Evolutionary conservation across 805 yeast genomes (phyloP).

Genomic region (Sugiyamaella smithiae): DNA sequence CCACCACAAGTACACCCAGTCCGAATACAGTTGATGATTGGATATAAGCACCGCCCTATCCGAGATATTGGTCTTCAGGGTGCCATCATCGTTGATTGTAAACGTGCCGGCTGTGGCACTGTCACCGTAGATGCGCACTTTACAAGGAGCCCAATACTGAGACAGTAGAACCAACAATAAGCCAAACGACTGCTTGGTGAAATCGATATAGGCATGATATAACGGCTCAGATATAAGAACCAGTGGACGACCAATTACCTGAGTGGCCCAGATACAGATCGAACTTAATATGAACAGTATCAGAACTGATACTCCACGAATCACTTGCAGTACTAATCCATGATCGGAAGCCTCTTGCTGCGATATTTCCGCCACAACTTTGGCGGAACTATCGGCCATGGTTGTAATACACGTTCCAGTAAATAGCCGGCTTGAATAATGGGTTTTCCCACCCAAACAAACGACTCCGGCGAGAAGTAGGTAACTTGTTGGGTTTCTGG

Average conservation of each 20-base stretch:
- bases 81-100: constrained; percentile 22
- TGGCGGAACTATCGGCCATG: not conserved
- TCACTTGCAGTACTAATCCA: constrained; percentile 2
- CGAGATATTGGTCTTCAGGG: constrained; percentile 35
- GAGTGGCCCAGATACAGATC: constrained; percentile 23
- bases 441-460: too few species aligned
- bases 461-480: too few species aligned
- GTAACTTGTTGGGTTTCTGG: too few species aligned
- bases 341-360: constrained; percentile 1
- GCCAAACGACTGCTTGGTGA: constrained; percentile 35
- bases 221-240: constrained; percentile 24
- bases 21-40: constrained; percentile 93
- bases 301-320: constrained; percentile 14
- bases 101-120: constrained; percentile 27
- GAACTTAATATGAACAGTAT: constrained; percentile 13
- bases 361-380: not conserved
- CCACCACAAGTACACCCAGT: constrained; percentile 94
- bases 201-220: constrained; percentile 32
- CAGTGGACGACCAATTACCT: constrained; percentile 33
- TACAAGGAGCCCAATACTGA: constrained; percentile 32
- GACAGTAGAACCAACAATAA: constrained; percentile 28
- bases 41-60: constrained; percentile 65
- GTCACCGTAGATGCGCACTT: constrained; percentile 31
- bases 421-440: too few species aligned
- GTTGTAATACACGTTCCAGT: too few species aligned